Base-by-base conservation (phyloP, 352 stramenopile species). In the Globisporangium lucens region DNA sequence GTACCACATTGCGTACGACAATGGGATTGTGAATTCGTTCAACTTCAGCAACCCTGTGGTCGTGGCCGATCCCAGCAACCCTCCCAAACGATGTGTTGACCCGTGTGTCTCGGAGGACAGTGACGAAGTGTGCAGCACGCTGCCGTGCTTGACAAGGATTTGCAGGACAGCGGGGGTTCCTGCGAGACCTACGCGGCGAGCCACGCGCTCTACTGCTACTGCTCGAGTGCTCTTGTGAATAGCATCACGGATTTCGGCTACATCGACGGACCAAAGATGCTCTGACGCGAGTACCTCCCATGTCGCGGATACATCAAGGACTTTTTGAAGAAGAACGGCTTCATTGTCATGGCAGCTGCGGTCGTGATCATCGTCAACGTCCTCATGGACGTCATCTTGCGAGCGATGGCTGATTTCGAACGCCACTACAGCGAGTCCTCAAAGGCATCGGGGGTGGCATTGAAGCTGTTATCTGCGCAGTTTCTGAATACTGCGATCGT, bases 401-500 rank as follows among this genome's bases (percentile, higher is more conserved):
- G 83, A 3, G 66, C 68, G 0, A 91, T 96, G 29, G 81, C 87
- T 0, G 71, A 59, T 2, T 93, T 94, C 56, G 89, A 96, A 62
- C 66, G 73, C 0, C 89, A 95, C 59, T 84, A 80, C 20, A 94
- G 85, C 47, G 87, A 94, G 68, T 95, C 89, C 0, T 71, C 81
- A n/a, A 94, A 94, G 72, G 85, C 87, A 9, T 82, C 81, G 0
- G 82, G 80, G 0, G 77, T 94, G 38, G 80, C 82, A 3, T 30
- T 92, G 46, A 96, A 95, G 65, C 88, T 94, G 75, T 93, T 94
- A 30, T 63, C 64, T 12, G 80, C 89, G 3, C 87, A 95, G 65
- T 93, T 94, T 24, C 68, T 96, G 15, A 96, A 93, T 70, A 96
- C 89, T 0, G 84, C 84, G 2, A 75, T 96, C 24, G 90, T 95